Conservation (phyloP, 371 early-diverging fungal genomes). For the Fennellomyces sp. region DNA sequence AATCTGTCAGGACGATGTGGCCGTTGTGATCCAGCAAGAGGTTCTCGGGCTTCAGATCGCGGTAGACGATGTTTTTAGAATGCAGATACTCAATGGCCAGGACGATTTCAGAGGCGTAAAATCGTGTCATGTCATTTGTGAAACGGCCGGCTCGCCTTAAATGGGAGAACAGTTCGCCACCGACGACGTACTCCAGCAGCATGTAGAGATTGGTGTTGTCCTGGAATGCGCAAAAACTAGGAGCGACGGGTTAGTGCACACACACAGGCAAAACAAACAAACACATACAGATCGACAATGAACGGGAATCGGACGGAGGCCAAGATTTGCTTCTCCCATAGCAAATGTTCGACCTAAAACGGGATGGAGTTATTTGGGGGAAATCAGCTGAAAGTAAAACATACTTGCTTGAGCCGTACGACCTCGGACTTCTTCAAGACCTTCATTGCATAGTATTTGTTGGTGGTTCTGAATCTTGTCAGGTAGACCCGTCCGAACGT, state of each 20-base stretch:
- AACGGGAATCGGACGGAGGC: constrained; percentile 84
- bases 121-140: constrained; percentile 86
- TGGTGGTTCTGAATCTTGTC: constrained; percentile 63
- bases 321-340: constrained; percentile 91
- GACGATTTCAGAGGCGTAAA: constrained; percentile 81
- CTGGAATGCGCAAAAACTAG: constrained; percentile 87
- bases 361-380: neutral
- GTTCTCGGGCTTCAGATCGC: constrained; percentile 97
- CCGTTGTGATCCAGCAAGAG: constrained; percentile 88
- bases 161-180: constrained; percentile 96
- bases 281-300: constrained; percentile 80
- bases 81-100: constrained; percentile 80
- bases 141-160: constrained; percentile 90
- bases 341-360: constrained; percentile 85
- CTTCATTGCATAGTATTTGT: constrained; percentile 93
- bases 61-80: constrained; percentile 89
- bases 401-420: constrained; percentile 84
- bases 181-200: constrained; percentile 96
- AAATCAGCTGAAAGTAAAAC: too few relatives aligned
- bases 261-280: neutral
- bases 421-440: constrained; percentile 92
- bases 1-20: constrained; percentile 98
- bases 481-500: constrained; percentile 95
- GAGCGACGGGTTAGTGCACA: neutral
- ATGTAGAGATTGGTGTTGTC: constrained; percentile 89